Evolutionary conservation across 2,329 filamentous ascomycete genomes (phyloP), one percentile per base, ranked within the genome.

Genomic region (Penicillium sp.): DNA sequence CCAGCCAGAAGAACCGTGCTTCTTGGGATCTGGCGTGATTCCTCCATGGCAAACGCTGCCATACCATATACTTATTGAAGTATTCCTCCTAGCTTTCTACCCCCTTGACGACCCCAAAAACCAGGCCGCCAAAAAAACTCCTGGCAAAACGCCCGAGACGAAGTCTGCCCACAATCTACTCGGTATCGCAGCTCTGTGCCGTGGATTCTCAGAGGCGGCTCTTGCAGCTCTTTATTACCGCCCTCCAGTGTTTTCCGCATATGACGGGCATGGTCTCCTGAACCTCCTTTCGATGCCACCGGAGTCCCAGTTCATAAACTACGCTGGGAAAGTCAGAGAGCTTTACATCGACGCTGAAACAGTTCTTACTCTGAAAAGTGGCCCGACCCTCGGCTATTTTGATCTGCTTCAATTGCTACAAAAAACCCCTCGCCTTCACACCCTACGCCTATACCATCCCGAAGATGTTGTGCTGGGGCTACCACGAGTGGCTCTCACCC

Each of bases 371-470:
- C 83, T 84, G 60, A 77, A 78, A 64, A 81, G 80, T 52, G 82
- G 82, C 67, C 80, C 78, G 13, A 77, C 80, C 2, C 76, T 79
- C 43, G 82, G 81, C 11, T 81, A 83, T 23, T 77, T 87, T 55
- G 81, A 87, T 58, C 69, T 90, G 21, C 71, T 77, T 39, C 75
- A 78, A 26, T 73, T 96, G 50, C 77, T 96, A 21, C 78, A 80
- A 42, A 80, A 83, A 46, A 81, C 92, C 6, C 87, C 88, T 0
- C 86, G 85, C 48, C 79, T 96, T 16, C 82, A 83, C 51, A 83
- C 88, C 49, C 75, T 97, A 31, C 85, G 92, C 56, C 81, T 96
- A 16, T 88, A 87, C 61, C 89, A 93, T 63, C 83, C 82, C 11
- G 79, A 84, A 49, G 90, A 96, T 67, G 68, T 69, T 37, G 55